Base-by-base conservation (phyloP, 2,329 filamentous ascomycete species). In the Ceratocystis lukuohia region DNA sequence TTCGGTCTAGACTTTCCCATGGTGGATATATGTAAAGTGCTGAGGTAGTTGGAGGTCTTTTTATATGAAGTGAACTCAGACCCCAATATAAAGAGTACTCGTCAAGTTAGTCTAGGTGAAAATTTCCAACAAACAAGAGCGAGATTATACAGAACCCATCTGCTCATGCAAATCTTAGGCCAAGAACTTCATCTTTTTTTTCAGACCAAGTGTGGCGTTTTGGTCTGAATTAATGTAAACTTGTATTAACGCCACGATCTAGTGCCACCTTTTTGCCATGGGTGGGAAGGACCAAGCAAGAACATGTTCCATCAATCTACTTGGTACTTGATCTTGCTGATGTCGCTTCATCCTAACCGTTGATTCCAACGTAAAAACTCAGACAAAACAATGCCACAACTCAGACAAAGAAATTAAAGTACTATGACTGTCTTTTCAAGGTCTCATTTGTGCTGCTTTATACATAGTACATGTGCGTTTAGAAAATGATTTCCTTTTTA, bases 1-100 rank as follows among this genome's bases (percentile, higher is more conserved):
- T 79, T 82, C 67, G 80, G 78, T 48, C 83, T 78, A 33, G 83
- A 81, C 74, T 87, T 87, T 56, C 76, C 84, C 84, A 87, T 87
- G 20, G 56, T 68, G 59, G 56, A 66, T 50, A 37, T 67, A 61
- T 53, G 53, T 25, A 6, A 37, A 37, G 53, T 10, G 15, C 15
- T 61, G n/a, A 30, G 17, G 37, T 53, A n/a, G 22, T 53, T 20
- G n/a, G 17, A n/a, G 6, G 48, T n/a, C 10, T 41, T 41, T 41
- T 15, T 41, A 41, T 4, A 41, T 10, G 37, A 41, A 41, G 10
- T 3, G 37, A 12, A 53, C 8, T 50, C 20, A 33, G 28, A 8
- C 10, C 3, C 17, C 28, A 28, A 57, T 57, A 57, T 33, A 33
- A n/a, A 28, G 28, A n/a, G 48, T 8, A n/a, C n/a, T 25, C 22